phyloP scores from a whole-genome alignment of 2,329 filamentous ascomycete species.

The Samsoniella hepiali region DNA sequence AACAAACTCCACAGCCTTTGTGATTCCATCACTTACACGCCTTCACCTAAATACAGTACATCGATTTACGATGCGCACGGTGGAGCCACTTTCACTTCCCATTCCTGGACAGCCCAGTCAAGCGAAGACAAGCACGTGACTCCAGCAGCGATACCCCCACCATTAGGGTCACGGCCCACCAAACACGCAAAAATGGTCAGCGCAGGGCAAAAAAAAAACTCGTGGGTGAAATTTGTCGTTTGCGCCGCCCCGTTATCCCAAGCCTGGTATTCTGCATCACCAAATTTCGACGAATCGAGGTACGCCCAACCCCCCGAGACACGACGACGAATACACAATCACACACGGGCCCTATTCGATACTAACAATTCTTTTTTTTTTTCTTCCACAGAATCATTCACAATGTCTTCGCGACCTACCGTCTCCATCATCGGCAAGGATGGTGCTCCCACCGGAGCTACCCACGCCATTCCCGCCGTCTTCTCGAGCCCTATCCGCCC shows the following conservation, averaged over 20 bases:
- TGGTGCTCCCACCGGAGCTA: slow-evolving; percentile 85
- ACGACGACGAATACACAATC: background rate
- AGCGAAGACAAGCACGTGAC: slow-evolving; percentile 3
- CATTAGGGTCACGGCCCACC: slow-evolving; percentile 42
- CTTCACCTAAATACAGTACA: background rate
- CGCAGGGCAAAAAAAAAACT: slow-evolving; percentile 9
- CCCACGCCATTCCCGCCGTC: slow-evolving; percentile 91
- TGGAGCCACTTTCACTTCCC: background rate
- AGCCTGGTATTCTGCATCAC: slow-evolving; percentile 32
- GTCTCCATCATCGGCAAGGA: slow-evolving; percentile 96
- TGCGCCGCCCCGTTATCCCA: slow-evolving; percentile 27
- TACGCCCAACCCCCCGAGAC: slow-evolving; percentile 25
- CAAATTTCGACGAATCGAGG: slow-evolving; percentile 40
- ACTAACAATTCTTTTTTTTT: background rate
- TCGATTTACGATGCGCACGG: background rate
- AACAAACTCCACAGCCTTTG: too few relatives aligned
- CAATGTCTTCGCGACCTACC: slow-evolving; percentile 94
- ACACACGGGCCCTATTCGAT: background rate
- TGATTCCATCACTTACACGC: background rate
- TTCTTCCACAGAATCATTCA: slow-evolving; percentile 38
- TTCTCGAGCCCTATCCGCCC: slow-evolving; percentile 97
- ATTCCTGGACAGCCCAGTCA: background rate
- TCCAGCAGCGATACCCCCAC: slow-evolving; percentile 19
- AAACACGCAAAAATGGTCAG: slow-evolving; percentile 26
- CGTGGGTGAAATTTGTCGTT: slow-evolving; percentile 33